phyloP scores from a whole-genome alignment of 2,329 filamentous ascomycete genomes.

The Pseudopithomyces chartarum region DNA sequence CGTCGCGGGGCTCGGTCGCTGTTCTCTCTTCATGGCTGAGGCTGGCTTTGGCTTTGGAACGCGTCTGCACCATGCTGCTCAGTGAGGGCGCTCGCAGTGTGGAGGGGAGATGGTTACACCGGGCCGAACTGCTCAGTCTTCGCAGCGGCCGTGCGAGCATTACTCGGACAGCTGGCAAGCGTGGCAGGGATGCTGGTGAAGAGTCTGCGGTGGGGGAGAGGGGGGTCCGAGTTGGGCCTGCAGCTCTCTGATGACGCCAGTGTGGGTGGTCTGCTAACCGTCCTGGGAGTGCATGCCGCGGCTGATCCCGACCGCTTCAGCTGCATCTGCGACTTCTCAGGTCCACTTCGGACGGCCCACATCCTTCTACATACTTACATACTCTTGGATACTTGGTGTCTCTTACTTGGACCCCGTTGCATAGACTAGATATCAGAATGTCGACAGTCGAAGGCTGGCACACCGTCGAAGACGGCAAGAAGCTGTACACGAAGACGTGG shows the following conservation, averaged over 20 bases:
- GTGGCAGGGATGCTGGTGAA: slow-evolving; percentile 8
- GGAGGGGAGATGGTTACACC: slow-evolving; percentile 19
- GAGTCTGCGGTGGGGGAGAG: slow-evolving; percentile 7
- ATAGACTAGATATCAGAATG: slow-evolving; percentile 25
- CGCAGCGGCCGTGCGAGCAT: slow-evolving; percentile 8
- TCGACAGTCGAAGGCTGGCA: slow-evolving; percentile 58
- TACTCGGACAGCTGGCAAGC: slow-evolving; percentile 1
- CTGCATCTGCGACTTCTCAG: neutral
- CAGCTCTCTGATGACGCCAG: neutral
- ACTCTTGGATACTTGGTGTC: neutral
- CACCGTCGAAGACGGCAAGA: slow-evolving; percentile 56
- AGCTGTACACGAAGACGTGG: slow-evolving; percentile 67
- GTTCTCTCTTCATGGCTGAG: slow-evolving; percentile 71
- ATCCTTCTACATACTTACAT: neutral
- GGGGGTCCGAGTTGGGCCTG: neutral
- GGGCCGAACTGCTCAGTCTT: slow-evolving; percentile 5
- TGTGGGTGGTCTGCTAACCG: neutral
- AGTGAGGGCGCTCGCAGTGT: slow-evolving; percentile 21
- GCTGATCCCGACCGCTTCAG: slow-evolving; percentile 2
- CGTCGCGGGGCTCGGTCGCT: slow-evolving; percentile 71
- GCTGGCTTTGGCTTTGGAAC: slow-evolving; percentile 34
- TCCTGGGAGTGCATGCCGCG: slow-evolving; percentile 2
- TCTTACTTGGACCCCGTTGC: neutral
- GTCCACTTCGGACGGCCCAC: neutral
- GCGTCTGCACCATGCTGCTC: slow-evolving; percentile 38